Percentiles rank a stretch among this genome's conserved stretches.
phyloP scores from a whole-genome alignment of 2,329 filamentous ascomycete genomes.

The Diaporthe sp. region DNA sequence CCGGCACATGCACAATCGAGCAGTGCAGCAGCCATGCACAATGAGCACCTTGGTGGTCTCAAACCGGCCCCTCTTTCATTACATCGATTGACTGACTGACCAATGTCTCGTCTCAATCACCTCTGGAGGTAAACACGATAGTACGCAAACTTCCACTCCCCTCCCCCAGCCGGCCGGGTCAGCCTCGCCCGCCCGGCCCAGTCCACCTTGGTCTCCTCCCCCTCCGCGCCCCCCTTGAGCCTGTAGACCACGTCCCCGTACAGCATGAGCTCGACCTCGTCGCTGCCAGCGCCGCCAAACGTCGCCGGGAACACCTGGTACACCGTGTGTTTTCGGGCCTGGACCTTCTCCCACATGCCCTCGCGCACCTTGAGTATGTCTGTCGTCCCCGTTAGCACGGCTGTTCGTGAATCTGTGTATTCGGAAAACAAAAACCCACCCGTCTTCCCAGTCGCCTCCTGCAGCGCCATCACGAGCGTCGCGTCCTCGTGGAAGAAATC shows the following conservation, averaged over 20 bases:
- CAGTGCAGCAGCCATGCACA: neutral
- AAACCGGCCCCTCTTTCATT: neutral
- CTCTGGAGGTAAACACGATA: conserved; percentile 51
- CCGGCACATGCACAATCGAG: neutral
- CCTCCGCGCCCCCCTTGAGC: conserved; percentile 39
- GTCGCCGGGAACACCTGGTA: conserved; percentile 56
- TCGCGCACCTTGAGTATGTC: conserved; percentile 56
- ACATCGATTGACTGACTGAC: too few relatives aligned
- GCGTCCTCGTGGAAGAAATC: conserved; percentile 57
- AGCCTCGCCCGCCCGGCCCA: conserved; percentile 50
- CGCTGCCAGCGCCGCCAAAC: conserved; percentile 44
- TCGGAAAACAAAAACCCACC: neutral
- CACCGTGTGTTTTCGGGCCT: conserved; percentile 55
- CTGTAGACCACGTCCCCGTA: conserved; percentile 45
- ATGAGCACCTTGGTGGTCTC: neutral
- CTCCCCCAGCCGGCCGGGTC: conserved; percentile 39
- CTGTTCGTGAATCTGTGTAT: neutral
- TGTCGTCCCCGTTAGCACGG: conserved; percentile 41
- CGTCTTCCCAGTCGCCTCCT: conserved; percentile 50
- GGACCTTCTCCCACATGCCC: conserved; percentile 59
- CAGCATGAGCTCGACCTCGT: conserved; percentile 51
- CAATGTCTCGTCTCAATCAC: conserved; percentile 33
- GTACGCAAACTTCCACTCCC: conserved; percentile 45
- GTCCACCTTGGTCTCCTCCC: conserved; percentile 39
- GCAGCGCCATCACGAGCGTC: conserved; percentile 56